Evolutionary conservation across 2,329 filamentous ascomycete species (phyloP), one percentile per base, ranked within the genome.

Genomic region (Fusarium sp.): DNA sequence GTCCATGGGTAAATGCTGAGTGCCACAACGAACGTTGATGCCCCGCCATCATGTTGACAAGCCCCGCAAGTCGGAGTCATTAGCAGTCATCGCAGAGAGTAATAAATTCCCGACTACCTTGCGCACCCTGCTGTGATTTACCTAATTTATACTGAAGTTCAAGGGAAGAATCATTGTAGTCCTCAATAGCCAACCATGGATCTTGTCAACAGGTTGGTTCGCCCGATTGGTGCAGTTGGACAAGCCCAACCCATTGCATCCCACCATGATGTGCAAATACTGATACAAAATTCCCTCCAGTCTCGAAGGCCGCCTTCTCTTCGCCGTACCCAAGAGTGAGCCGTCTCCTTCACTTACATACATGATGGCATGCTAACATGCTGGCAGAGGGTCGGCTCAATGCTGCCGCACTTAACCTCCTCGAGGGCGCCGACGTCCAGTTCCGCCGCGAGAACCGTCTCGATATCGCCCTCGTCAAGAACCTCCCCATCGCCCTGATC

Each of bases 321-420:
- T 99, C 77, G 96, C 96, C 65, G 93, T 99, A n/a, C 96, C 96
- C 63, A 99, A 99, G 83, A 99, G 93, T 94, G 83, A 84, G 92
- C 88, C 14, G 21, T 32, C 14, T n/a, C 21, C 4, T 38, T 19
- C 20, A 20, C 17, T 14, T n/a, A 24, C 10, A 44, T 36, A 26
- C 23, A 42, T 46, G 11, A 10, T 26, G 15, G 69, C 53, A 63
- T 67, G 39, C 48, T 69, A 21, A 67, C 34, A 20, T 4, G 10
- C 15, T 46, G 61, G 36, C 23, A 97, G 94, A 99, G 91, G 96
- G 96, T 68, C 92, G 96, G 56, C 89, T 99, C 55, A 92, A 97
- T 80, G 88, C 93, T 81, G 89, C 93, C 59, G 89, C 92, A 54
- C 88, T 99, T 49, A 94, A 98, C 78, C 89, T 99, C 50, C 91